Evolutionary conservation across 164 flowering plant species (phyloP).

Genomic region (Macadamia integrifolia): DNA sequence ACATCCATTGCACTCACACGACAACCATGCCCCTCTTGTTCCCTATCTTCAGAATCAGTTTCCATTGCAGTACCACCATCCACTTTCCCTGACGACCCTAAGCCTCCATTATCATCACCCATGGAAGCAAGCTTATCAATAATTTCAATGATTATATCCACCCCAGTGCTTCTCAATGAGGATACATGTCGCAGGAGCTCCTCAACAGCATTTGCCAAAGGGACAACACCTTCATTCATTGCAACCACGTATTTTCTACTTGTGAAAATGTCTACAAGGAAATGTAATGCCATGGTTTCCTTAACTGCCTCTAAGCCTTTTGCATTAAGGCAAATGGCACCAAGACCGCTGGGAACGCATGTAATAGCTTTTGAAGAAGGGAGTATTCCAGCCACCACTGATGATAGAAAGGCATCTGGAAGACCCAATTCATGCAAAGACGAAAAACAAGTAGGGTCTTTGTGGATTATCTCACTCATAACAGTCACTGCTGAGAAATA

Average conservation of each 20-base stretch:
- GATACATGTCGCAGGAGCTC: slow-evolving; percentile 96
- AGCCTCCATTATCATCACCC: slow-evolving; percentile 28
- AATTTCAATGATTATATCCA: slow-evolving; percentile 88
- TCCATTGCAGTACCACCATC: slow-evolving; percentile 70
- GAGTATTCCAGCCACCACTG: slow-evolving; percentile 68
- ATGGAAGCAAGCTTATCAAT: slow-evolving; percentile 58
- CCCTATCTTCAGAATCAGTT: slow-evolving; percentile 63
- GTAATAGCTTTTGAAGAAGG: slow-evolving; percentile 90
- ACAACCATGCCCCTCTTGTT: slow-evolving; percentile 28
- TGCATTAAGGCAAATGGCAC: slow-evolving; percentile 89
- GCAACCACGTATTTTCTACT: slow-evolving; percentile 70
- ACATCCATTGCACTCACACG: slow-evolving; percentile 35
- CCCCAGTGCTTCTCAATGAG: slow-evolving; percentile 80
- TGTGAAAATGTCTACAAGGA: slow-evolving; percentile 80
- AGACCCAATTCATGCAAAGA: slow-evolving; percentile 83
- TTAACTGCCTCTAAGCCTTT: slow-evolving; percentile 90
- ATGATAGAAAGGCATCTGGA: slow-evolving; percentile 82
- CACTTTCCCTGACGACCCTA: slow-evolving; percentile 39
- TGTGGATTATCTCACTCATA: slow-evolving; percentile 97
- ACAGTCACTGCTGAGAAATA: slow-evolving; percentile 93
- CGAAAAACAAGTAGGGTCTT: slow-evolving; percentile 88
- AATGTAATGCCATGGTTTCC: slow-evolving; percentile 64
- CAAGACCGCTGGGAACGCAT: slow-evolving; percentile 92
- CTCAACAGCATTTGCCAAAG: slow-evolving; percentile 93
- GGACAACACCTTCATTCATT: slow-evolving; percentile 88